Evolutionary conservation across 192 early-diverging fungal species (phyloP).

Genomic region (Gonapodya prolifera): DNA sequence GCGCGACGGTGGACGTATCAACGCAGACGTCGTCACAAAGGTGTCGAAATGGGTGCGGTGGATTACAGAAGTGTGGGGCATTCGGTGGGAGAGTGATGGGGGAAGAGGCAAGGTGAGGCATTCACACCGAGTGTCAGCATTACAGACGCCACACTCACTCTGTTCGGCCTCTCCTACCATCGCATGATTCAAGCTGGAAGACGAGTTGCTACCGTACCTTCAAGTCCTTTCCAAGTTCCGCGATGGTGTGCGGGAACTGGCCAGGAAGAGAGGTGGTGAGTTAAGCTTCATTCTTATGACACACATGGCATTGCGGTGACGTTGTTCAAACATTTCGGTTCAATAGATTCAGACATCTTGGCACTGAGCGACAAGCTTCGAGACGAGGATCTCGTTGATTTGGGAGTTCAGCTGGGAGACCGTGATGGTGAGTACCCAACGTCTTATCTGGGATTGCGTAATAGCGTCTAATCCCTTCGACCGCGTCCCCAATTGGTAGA

Average conservation of each 20-base stretch:
- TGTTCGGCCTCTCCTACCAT: neutral
- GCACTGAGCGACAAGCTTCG: constrained; percentile 73
- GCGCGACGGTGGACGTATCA: constrained; percentile 28
- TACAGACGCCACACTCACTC: constrained; percentile 2
- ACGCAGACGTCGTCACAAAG: constrained; percentile 59
- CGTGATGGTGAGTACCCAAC: constrained; percentile 42
- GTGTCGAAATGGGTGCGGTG: constrained; percentile 69
- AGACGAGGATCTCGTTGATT: constrained; percentile 71
- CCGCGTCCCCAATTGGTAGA: constrained; percentile 27
- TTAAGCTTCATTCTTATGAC: neutral
- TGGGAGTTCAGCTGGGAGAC: constrained; percentile 89
- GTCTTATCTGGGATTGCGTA: neutral
- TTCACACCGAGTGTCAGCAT: constrained; percentile 17
- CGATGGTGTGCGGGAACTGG: constrained; percentile 70
- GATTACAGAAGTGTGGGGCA: constrained; percentile 76
- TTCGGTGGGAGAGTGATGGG: no score
- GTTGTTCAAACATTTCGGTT: no score
- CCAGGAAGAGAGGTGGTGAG: constrained; percentile 31
- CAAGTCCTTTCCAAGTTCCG: constrained; percentile 73
- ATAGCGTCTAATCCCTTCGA: no score
- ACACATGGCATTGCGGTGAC: no score
- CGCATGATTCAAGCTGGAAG: constrained; percentile 23
- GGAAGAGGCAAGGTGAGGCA: no score
- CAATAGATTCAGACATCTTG: constrained; percentile 37
- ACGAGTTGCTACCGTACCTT: constrained; percentile 65